These are phyloP conservation scores for Lichina pygmaea DNA, from an alignment of 495 filamentous ascomycete genomes.

Conservation along the genomic window DNA sequence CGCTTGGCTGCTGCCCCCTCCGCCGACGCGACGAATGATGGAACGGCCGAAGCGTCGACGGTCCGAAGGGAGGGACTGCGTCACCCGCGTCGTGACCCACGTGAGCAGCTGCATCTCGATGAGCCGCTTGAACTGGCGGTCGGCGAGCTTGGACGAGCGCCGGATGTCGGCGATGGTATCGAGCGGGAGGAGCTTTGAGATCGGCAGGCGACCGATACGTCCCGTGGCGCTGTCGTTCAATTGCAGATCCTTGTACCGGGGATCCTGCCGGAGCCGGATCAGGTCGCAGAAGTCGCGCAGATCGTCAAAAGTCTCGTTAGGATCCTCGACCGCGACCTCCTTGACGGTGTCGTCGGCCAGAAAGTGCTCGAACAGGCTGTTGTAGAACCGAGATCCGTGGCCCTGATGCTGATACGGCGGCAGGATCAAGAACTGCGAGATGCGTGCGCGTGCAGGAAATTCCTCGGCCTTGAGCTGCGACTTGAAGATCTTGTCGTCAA, in stretches of 20 bases:
- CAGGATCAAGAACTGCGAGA: conserved; percentile 85
- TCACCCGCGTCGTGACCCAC: conserved; percentile 33
- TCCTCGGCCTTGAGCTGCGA: conserved; percentile 8
- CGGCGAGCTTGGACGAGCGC: conserved; percentile 42
- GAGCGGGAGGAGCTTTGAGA: conserved; percentile 30
- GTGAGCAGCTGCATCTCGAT: conserved; percentile 76
- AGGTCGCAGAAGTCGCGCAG: conserved; percentile 69
- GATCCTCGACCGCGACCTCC: conserved; percentile 88
- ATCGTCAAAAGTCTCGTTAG: conserved; percentile 81
- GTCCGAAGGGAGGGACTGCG: conserved; percentile 27
- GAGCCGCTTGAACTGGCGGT: conserved; percentile 66
- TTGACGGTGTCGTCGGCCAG: conserved; percentile 29
- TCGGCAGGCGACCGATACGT: conserved; percentile 22
- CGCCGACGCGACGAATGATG: neutral
- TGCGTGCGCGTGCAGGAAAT: conserved; percentile 45
- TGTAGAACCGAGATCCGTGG: conserved; percentile 60
- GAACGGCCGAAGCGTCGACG: conserved; percentile 2
- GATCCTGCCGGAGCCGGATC: conserved; percentile 27
- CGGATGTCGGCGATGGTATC: conserved; percentile 32
- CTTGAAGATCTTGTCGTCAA: conserved; percentile 8
- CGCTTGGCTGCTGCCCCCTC: conserved; percentile 12
- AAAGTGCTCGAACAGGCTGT: conserved; percentile 39
- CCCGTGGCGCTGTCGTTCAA: conserved; percentile 20
- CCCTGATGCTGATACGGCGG: conserved; percentile 62
- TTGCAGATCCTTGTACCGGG: conserved; percentile 23